Percentiles rank a stretch among this genome's conserved stretches.
Conservation (phyloP, 2,329 filamentous ascomycete genomes). For the Cyclaneusma minus region DNA sequence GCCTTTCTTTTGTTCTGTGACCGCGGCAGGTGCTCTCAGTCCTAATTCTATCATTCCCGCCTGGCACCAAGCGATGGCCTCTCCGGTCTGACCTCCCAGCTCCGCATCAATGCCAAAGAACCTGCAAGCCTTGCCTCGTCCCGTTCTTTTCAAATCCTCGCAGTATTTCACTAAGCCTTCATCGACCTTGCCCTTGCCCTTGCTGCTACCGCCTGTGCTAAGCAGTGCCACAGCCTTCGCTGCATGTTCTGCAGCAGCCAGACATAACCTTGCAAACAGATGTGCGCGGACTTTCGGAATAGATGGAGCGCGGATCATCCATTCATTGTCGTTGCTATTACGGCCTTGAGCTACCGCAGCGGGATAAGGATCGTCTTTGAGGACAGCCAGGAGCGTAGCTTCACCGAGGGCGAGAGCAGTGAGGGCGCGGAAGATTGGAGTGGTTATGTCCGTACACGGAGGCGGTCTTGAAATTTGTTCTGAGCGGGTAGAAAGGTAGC, state of each 20-base stretch:
- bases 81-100: slow-evolving; percentile 62
- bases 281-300: slow-evolving; percentile 81
- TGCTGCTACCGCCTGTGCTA: slow-evolving; percentile 19
- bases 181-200: slow-evolving; percentile 35
- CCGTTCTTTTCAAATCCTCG: slow-evolving; percentile 57
- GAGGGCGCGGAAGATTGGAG: slow-evolving; percentile 37
- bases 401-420: slow-evolving; percentile 63
- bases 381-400: slow-evolving; percentile 73
- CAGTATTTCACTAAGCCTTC: slow-evolving; percentile 57
- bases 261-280: slow-evolving; percentile 73
- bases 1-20: slow-evolving; percentile 27
- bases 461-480: slow-evolving; percentile 22
- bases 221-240: slow-evolving; percentile 47
- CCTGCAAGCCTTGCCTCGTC: slow-evolving; percentile 71
- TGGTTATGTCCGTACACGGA: slow-evolving; percentile 37
- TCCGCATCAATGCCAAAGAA: slow-evolving; percentile 90
- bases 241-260: slow-evolving; percentile 80
- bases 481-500: slow-evolving; percentile 47
- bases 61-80: slow-evolving; percentile 73
- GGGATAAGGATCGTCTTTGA: slow-evolving; percentile 92
- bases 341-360: slow-evolving; percentile 65
- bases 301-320: slow-evolving; percentile 88
- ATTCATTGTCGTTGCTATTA: slow-evolving; percentile 74
- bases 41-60: slow-evolving; percentile 66
- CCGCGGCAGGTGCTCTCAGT: slow-evolving; percentile 32